These are phyloP conservation scores for Sideroxylon spinosum DNA, from an alignment of 179 eudicot species.

Conservation along the genomic window DNA sequence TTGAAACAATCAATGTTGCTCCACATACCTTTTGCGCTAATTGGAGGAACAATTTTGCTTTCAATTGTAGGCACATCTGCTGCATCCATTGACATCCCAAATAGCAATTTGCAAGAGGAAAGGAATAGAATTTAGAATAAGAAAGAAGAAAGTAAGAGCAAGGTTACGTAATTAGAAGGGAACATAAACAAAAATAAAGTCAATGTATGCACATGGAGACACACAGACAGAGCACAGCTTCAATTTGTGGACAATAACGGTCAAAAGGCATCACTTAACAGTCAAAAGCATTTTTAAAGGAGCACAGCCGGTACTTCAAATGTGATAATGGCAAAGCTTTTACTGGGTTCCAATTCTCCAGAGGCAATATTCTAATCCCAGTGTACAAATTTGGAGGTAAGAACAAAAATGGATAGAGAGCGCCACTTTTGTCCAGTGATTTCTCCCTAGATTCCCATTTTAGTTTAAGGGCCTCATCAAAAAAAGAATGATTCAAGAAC, in stretches of 20 bases:
- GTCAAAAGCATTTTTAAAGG: not conserved
- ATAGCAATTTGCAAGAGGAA: not conserved
- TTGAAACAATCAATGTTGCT: not conserved
- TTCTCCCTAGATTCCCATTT: not conserved
- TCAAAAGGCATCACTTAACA: not conserved
- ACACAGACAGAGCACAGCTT: not conserved
- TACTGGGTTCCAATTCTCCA: not conserved
- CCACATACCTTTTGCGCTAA: conserved; percentile 33
- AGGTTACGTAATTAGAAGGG: not conserved
- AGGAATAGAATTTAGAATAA: not conserved
- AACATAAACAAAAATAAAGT: not conserved
- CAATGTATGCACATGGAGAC: not conserved
- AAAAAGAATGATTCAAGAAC: not conserved
- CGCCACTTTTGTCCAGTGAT: not conserved
- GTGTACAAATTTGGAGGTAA: not conserved
- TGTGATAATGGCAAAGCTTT: not conserved
- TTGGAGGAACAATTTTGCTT: conserved; percentile 19
- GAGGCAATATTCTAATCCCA: not conserved
- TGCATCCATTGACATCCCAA: conserved; percentile 18
- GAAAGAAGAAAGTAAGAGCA: not conserved
- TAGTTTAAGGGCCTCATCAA: not conserved
- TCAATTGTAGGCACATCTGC: conserved; percentile 19
- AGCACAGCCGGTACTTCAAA: not conserved
- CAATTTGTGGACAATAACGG: not conserved
- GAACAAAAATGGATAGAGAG: not conserved